phyloP scores from a whole-genome alignment of 225 moss, liverwort and hornwort species.

The Sphagnum tenellum region DNA sequence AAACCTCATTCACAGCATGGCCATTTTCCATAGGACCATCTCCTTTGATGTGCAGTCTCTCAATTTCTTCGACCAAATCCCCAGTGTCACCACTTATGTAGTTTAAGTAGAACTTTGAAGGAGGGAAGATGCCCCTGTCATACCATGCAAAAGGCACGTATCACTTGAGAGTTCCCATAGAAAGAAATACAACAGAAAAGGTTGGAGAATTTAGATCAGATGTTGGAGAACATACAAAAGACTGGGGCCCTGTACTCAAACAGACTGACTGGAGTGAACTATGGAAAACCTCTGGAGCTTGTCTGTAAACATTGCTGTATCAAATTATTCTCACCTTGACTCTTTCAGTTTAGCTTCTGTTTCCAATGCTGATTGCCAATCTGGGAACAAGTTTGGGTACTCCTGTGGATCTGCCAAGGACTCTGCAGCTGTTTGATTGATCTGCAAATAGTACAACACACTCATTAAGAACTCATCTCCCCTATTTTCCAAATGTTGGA shows the following conservation, averaged over 20 bases:
- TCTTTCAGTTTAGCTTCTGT: slow-evolving; percentile 58
- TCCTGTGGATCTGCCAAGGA: slow-evolving; percentile 93
- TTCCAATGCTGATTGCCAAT: slow-evolving; percentile 76
- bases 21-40: slow-evolving; percentile 63
- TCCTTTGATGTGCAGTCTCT: slow-evolving; percentile 33
- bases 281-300: too few relatives aligned
- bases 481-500: too few relatives aligned
- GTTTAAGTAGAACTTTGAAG: slow-evolving; percentile 43
- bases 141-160: neutral
- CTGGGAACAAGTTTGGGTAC: slow-evolving; percentile 84
- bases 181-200: neutral
- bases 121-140: slow-evolving; percentile 43
- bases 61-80: slow-evolving; percentile 51
- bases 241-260: too few relatives aligned
- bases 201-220: neutral
- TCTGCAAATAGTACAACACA: slow-evolving; percentile 31
- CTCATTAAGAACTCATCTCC: too few relatives aligned
- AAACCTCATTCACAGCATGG: slow-evolving; percentile 34
- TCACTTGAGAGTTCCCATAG: neutral
- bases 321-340: slow-evolving; percentile 26
- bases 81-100: slow-evolving; percentile 34
- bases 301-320: neutral
- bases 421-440: slow-evolving; percentile 91
- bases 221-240: neutral
- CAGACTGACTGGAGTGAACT: too few relatives aligned